These are phyloP conservation scores for Sclerotinia glacialis DNA, from an alignment of 2,329 filamentous ascomycete species.

Conservation along the genomic window DNA sequence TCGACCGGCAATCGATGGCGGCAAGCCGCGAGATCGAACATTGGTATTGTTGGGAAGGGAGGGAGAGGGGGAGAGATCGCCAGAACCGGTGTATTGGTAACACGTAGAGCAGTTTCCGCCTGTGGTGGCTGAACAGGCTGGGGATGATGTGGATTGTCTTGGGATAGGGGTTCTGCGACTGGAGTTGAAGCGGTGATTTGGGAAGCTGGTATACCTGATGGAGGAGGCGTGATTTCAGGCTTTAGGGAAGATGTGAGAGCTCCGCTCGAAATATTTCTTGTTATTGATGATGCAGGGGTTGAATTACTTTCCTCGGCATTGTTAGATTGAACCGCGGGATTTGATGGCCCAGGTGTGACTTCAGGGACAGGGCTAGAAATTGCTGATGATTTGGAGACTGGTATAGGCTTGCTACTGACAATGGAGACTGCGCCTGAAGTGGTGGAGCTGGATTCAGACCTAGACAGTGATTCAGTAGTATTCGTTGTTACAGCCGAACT, in stretches of 20 bases:
- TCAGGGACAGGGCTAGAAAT: neutral
- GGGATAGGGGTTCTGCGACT: neutral
- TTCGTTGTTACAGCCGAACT: no score
- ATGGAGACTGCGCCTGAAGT: no score
- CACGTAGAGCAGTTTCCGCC: neutral
- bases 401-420: neutral
- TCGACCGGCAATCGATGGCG: constrained; percentile 1
- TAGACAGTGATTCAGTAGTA: no score
- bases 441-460: neutral
- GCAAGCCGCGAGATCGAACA: neutral
- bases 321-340: neutral
- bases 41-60: neutral
- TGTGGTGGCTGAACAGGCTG: neutral
- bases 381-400: neutral
- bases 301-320: neutral
- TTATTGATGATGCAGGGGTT: neutral
- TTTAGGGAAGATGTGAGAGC: neutral
- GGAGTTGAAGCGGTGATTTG: neutral
- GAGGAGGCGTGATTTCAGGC: neutral
- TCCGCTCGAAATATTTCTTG: neutral
- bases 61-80: neutral
- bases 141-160: neutral
- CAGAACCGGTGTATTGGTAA: constrained; percentile 1
- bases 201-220: neutral
- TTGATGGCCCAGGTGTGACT: neutral